A percentile compares a stretch with the other conserved stretches of the same genome.
These are phyloP conservation scores for Psilocybe cubensis DNA, from an alignment of 768 basidiomycete species.

Conservation along the genomic window DNA sequence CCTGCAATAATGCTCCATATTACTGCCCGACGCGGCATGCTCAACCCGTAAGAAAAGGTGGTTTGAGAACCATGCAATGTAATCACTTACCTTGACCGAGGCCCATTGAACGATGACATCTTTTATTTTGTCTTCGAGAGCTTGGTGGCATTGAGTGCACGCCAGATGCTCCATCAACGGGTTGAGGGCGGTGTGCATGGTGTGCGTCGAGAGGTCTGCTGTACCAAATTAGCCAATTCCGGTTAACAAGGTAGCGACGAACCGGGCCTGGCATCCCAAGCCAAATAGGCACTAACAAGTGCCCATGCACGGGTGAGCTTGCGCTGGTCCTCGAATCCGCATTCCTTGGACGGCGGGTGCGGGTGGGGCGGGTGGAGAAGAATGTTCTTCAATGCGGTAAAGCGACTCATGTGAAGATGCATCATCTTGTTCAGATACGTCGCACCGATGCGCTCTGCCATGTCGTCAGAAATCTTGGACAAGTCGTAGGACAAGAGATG, in stretches of 20 bases:
- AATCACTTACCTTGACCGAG: constrained; percentile 49
- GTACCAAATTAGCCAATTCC: constrained; percentile 28
- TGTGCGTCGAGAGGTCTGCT: constrained; percentile 51
- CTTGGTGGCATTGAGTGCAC: constrained; percentile 47
- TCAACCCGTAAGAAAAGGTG: constrained; percentile 16
- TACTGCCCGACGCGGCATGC: constrained; percentile 4
- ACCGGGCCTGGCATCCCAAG: constrained; percentile 32
- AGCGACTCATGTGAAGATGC: constrained; percentile 39
- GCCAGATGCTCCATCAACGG: constrained; percentile 50
- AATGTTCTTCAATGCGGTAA: constrained; percentile 36
- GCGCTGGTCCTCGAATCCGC: constrained; percentile 27
- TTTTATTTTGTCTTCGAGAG: constrained; percentile 49
- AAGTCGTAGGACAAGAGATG: constrained; percentile 42
- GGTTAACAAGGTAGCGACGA: constrained; percentile 33
- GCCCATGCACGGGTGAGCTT: constrained; percentile 33
- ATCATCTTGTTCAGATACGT: constrained; percentile 43
- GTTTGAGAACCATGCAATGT: neutral
- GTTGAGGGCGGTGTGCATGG: constrained; percentile 50
- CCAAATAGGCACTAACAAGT: constrained; percentile 27
- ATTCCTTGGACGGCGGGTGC: constrained; percentile 24
- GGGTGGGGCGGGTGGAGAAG: constrained; percentile 26
- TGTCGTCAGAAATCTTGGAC: constrained; percentile 37
- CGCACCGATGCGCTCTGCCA: constrained; percentile 41
- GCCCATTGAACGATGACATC: constrained; percentile 56
- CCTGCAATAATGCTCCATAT: neutral